These are phyloP conservation scores for Secale cereale DNA, from an alignment of 176 grass and related monocot species.

Conservation along the genomic window DNA sequence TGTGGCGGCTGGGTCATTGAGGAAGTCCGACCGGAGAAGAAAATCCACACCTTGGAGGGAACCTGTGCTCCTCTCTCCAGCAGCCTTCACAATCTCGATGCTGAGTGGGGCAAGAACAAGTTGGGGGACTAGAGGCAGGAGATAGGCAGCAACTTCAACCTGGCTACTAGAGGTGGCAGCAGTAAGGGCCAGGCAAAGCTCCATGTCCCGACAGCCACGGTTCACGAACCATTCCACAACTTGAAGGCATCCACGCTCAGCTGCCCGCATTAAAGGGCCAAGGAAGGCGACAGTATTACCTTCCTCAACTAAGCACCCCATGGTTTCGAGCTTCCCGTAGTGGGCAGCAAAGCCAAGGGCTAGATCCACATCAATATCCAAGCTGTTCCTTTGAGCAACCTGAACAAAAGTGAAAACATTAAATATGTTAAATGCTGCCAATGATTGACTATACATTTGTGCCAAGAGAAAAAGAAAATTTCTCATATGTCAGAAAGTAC, in stretches of 20 bases:
- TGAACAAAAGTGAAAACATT: conserved; percentile 40
- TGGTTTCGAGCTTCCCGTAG: conserved; percentile 80
- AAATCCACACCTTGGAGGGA: conserved; percentile 81
- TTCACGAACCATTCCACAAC: conserved; percentile 88
- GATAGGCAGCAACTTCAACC: conserved; percentile 58
- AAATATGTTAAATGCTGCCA: conserved; percentile 25
- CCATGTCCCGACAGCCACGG: conserved; percentile 89
- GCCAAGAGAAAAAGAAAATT: background rate
- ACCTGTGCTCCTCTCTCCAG: conserved; percentile 79
- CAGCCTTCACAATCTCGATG: conserved; percentile 87
- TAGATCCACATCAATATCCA: conserved; percentile 97
- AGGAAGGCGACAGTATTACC: conserved; percentile 73
- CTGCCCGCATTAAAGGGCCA: conserved; percentile 88
- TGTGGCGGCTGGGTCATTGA: conserved; percentile 65
- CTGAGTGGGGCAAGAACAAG: conserved; percentile 83
- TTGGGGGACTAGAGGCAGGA: conserved; percentile 75
- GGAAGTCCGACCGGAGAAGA: conserved; percentile 78
- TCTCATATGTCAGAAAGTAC: background rate
- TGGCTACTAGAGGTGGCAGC: conserved; percentile 79
- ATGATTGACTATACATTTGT: background rate
- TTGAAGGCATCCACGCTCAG: conserved; percentile 72
- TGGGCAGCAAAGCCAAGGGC: conserved; percentile 89
- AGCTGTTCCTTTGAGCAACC: conserved; percentile 93
- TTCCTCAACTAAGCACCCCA: conserved; percentile 88
- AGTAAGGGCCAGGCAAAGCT: conserved; percentile 87